These are phyloP conservation scores for Akebia trifoliata DNA, from an alignment of 164 flowering plant genomes.

Conservation along the genomic window DNA sequence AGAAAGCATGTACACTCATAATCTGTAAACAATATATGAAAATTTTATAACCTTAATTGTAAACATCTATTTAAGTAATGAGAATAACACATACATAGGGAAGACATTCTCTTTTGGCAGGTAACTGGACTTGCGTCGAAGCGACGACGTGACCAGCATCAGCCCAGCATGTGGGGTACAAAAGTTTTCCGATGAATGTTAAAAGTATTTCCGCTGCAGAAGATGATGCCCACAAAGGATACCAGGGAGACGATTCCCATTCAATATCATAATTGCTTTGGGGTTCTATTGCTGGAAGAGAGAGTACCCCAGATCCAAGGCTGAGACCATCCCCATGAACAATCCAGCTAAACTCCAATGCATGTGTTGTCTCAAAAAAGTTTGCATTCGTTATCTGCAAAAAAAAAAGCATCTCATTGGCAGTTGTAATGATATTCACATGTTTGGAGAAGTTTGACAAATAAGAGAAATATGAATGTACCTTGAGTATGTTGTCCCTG, in stretches of 20 bases:
- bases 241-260: conserved; percentile 71
- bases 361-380: conserved; percentile 62
- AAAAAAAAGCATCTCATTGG: conserved; percentile 2
- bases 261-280: conserved; percentile 54
- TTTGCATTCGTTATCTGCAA: conserved; percentile 63
- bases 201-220: conserved; percentile 56
- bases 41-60: no score
- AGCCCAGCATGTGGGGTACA: conserved; percentile 65
- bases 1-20: conserved; percentile 15
- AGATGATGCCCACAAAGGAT: conserved; percentile 48
- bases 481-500: conserved; percentile 50
- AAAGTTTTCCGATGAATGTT: conserved; percentile 54
- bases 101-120: conserved; percentile 35
- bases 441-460: background rate
- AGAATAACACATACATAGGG: conserved; percentile 46
- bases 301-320: conserved; percentile 65
- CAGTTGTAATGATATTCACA: background rate
- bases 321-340: conserved; percentile 64
- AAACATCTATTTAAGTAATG: background rate
- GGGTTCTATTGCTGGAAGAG: conserved; percentile 59
- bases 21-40: background rate
- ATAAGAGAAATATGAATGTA: conserved; percentile 19
- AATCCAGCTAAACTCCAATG: conserved; percentile 60
- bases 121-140: conserved; percentile 64
- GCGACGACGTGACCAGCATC: conserved; percentile 78